Evolutionary conservation across 2,329 filamentous ascomycete species (phyloP).

Genomic region (Talaromyces sp.): DNA sequence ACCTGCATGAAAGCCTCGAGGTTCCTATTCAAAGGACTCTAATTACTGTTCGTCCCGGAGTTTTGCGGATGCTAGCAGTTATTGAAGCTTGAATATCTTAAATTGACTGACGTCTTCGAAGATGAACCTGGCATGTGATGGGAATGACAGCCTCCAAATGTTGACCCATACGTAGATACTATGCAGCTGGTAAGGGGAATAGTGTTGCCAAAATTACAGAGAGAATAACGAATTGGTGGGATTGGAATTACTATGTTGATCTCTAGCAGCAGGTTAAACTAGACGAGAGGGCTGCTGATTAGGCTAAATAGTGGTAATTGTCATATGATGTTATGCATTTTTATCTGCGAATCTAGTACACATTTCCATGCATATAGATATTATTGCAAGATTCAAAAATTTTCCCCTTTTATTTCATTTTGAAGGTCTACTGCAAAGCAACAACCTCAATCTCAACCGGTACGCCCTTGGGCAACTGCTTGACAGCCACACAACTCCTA

Average conservation of each 20-base stretch:
- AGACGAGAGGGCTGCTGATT: not conserved
- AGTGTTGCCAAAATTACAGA: too few species aligned
- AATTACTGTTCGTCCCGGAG: too few species aligned
- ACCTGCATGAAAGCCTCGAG: too few species aligned
- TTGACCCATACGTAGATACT: too few species aligned
- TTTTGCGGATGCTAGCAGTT: too few species aligned
- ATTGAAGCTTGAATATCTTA: too few species aligned
- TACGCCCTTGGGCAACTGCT: constrained; percentile 61
- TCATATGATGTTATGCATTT: not conserved
- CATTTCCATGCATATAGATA: not conserved
- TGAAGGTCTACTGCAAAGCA: constrained; percentile 45
- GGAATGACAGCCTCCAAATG: too few species aligned
- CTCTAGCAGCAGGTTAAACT: not conserved
- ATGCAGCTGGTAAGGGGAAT: not conserved
- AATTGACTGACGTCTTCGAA: too few species aligned
- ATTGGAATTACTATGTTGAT: not conserved
- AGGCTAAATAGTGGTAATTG: not conserved
- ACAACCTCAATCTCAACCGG: constrained; percentile 65
- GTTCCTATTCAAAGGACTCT: too few species aligned
- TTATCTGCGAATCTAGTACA: not conserved
- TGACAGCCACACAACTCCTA: constrained; percentile 61
- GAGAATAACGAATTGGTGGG: not conserved
- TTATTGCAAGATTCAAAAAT: not conserved
- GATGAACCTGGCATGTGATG: too few species aligned
- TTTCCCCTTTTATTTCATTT: not conserved